These are phyloP conservation scores for Prinsepia uniflora DNA, from an alignment of 306 rosid species.

Conservation along the genomic window DNA sequence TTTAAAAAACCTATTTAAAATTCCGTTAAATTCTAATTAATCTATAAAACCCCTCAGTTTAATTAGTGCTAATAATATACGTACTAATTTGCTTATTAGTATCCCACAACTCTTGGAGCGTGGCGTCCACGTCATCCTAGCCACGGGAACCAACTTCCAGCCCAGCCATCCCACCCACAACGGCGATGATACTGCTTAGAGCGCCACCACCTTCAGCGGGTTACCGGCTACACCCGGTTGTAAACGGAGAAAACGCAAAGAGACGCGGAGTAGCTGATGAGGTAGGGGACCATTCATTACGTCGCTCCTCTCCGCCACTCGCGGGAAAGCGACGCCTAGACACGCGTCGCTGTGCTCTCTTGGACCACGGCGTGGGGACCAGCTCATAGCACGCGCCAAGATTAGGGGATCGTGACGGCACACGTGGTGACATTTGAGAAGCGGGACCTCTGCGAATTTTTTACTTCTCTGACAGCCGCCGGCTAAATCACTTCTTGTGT, in stretches of 20 bases:
- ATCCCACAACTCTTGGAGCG: constrained; percentile 43
- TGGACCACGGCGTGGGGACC: constrained; percentile 64
- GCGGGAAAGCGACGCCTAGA: constrained; percentile 37
- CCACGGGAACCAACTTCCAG: constrained; percentile 21
- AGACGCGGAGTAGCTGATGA: not conserved
- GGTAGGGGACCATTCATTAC: constrained; percentile 45
- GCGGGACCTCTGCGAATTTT: constrained; percentile 45
- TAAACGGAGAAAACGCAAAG: not conserved
- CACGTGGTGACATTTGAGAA: constrained; percentile 29
- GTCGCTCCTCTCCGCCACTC: constrained; percentile 39
- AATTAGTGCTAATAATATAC: no score
- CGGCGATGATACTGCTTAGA: not conserved
- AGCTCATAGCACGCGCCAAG: constrained; percentile 40
- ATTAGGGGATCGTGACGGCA: constrained; percentile 14
- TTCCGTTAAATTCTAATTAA: no score
- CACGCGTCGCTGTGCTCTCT: constrained; percentile 37
- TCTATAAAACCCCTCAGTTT: no score
- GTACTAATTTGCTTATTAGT: not conserved
- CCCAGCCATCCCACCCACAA: not conserved
- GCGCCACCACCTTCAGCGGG: not conserved
- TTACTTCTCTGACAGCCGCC: constrained; percentile 63
- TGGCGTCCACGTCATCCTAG: constrained; percentile 37
- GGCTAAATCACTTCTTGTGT: constrained; percentile 49
- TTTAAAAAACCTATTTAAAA: no score
- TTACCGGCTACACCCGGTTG: constrained; percentile 8